A percentile compares a stretch with the other conserved stretches of the same genome.
These are phyloP conservation scores for Heritiera littoralis DNA, from an alignment of 345 rosid genomes.

Conservation along the genomic window DNA sequence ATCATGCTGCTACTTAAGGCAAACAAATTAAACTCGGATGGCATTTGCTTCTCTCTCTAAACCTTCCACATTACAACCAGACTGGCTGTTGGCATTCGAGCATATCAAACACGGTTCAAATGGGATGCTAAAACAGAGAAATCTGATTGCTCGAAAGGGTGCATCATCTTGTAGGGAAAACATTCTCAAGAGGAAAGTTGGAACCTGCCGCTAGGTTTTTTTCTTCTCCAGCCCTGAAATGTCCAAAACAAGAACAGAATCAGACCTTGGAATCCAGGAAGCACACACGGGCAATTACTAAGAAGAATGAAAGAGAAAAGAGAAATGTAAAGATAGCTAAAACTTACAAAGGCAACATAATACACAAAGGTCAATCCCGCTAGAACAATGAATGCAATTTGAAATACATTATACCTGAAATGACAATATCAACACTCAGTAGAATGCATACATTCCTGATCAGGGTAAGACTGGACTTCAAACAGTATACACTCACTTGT, in stretches of 20 bases:
- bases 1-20: slow-evolving; percentile 25
- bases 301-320: not conserved
- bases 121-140: slow-evolving; percentile 17
- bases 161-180: slow-evolving; percentile 25
- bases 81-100: slow-evolving; percentile 19
- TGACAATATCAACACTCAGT: slow-evolving; percentile 18
- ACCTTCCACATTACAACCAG: slow-evolving; percentile 20
- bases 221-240: slow-evolving; percentile 90
- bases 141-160: slow-evolving; percentile 13
- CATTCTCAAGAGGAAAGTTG: slow-evolving; percentile 64
- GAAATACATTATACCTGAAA: slow-evolving; percentile 90
- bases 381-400: slow-evolving; percentile 73
- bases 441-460: not conserved
- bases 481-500: slow-evolving; percentile 63
- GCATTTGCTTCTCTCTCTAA: slow-evolving; percentile 26
- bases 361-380: slow-evolving; percentile 86
- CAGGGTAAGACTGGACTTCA: not conserved
- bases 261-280: not conserved
- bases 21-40: slow-evolving; percentile 23
- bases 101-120: slow-evolving; percentile 18
- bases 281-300: not conserved
- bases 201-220: slow-evolving; percentile 73
- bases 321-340: not conserved
- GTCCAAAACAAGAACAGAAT: not conserved
- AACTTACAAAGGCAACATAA: slow-evolving; percentile 82